Evolutionary conservation across 2,329 filamentous ascomycete genomes (phyloP).

Genomic region (Helminthosporium solani): DNA sequence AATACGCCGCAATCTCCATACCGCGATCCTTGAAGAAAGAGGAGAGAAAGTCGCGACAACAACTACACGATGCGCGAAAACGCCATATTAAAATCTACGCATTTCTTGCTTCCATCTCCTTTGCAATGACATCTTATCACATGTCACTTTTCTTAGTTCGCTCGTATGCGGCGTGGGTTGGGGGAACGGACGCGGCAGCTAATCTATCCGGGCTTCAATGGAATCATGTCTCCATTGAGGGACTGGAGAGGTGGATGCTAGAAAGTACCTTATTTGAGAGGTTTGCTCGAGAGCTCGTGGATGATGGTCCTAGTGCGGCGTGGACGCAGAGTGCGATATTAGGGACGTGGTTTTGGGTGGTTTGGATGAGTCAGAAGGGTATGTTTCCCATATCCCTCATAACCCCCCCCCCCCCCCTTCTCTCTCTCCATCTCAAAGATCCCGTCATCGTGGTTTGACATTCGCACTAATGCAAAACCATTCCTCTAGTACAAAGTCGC

Average conservation of each 20-base stretch:
- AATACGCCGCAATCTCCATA: slow-evolving; percentile 16
- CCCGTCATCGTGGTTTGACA: too few species aligned
- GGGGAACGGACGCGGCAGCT: background rate
- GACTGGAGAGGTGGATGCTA: slow-evolving; percentile 31
- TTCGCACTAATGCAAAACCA: too few species aligned
- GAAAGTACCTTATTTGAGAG: slow-evolving; percentile 26
- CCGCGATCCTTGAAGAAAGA: background rate
- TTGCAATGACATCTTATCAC: slow-evolving; percentile 29
- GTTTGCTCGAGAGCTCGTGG: slow-evolving; percentile 33
- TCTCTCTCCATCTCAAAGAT: too few species aligned
- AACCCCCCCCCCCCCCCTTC: background rate
- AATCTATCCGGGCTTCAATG: too few species aligned
- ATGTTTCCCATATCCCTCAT: background rate
- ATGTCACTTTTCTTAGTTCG: slow-evolving; percentile 35
- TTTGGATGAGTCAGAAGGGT: slow-evolving; percentile 33
- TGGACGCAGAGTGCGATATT: slow-evolving; percentile 30
- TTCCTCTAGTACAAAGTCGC: slow-evolving; percentile 15
- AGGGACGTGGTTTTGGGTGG: slow-evolving; percentile 33
- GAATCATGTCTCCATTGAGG: too few species aligned
- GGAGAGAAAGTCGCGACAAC: background rate
- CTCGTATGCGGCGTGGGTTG: slow-evolving; percentile 22
- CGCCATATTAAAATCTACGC: slow-evolving; percentile 31
- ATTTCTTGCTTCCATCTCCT: slow-evolving; percentile 27
- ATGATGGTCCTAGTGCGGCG: slow-evolving; percentile 21
- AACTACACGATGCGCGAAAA: slow-evolving; percentile 17